Base-by-base conservation (phyloP, 2,329 filamentous ascomycete genomes). In the Aspergillus flavus region DNA sequence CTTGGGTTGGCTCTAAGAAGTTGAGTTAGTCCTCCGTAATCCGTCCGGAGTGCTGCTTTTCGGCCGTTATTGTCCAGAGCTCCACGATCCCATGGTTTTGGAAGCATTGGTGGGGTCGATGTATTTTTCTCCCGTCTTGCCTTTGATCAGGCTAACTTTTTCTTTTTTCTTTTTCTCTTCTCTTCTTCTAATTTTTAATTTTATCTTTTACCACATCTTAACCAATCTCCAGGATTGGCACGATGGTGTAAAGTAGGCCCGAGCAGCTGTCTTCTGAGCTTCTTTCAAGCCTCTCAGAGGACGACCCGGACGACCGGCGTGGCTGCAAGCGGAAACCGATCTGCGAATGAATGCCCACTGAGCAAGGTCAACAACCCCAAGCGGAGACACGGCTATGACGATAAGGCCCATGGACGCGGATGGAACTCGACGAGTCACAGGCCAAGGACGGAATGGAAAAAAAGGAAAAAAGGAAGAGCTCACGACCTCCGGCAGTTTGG, bases 341-440 rank as follows among this genome's bases (percentile, higher is more conserved):
- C 69, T 69, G 63, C 66, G 65, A 71, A 69, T 69, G 41, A 63
- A 48, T 58, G 61, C 34, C 46, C 50, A 56, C 59, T n/a, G 52
- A 39, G 52, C 28, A 52, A 41, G 61, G 59, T 63, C 39, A 36
- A 58, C 19, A 64, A 58, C 53, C 54, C 46, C 46, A 54, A 64
- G 63, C 67, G 64, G 65, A 64, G 68, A 69, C 62, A 57, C 50
- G 61, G 57, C 59, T 62, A 69, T 69, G 69, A 69, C 65, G 68
- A 67, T 64, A 69, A 64, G 67, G 61, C 62, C 63, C 65, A 71
- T 68, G 69, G 62, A 67, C 64, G 56, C 61, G 61, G 63, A 69
- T 63, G 66, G 65, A 58, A 66, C 61, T 69, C 58, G 71, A 74
- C 72, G 65, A 73, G 72, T 75, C 72, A 75, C 64, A 73, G 73